Evolutionary conservation across 805 yeast species (phyloP).

Genomic region (Schwanniomyces occidentalis): DNA sequence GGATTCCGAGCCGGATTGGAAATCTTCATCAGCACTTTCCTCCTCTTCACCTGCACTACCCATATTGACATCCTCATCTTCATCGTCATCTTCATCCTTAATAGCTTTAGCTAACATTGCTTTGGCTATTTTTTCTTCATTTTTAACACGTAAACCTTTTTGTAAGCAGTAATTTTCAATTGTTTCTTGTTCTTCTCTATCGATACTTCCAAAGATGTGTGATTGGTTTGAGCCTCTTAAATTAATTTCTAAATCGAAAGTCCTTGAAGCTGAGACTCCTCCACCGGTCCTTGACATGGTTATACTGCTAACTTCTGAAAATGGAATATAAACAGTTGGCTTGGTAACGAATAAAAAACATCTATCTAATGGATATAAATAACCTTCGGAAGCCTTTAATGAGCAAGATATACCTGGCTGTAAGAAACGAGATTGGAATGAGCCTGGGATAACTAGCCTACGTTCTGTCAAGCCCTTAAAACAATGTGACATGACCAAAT

Average conservation of each 20-base stretch:
- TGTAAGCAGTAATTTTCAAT: conserved; percentile 75
- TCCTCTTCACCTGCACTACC: conserved; percentile 75
- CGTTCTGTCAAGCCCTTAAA: conserved; percentile 88
- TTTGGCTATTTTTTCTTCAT: conserved; percentile 88
- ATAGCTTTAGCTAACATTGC: conserved; percentile 76
- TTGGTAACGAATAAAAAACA: conserved; percentile 89
- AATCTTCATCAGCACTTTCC: conserved; percentile 86
- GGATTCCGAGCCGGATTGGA: conserved; percentile 59
- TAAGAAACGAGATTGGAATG: conserved; percentile 70
- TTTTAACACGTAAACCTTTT: conserved; percentile 77
- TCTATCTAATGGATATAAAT: conserved; percentile 88
- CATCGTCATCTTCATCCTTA: conserved; percentile 55
- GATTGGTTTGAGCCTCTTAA: conserved; percentile 63
- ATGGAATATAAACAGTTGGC: conserved; percentile 90
- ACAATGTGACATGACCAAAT: conserved; percentile 82
- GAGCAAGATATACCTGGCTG: conserved; percentile 91
- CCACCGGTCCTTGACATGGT: conserved; percentile 86
- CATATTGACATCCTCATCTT: conserved; percentile 48
- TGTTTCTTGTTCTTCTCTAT: conserved; percentile 81
- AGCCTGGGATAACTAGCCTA: conserved; percentile 81
- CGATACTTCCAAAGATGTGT: conserved; percentile 85
- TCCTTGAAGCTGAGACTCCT: conserved; percentile 74
- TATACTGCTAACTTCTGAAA: conserved; percentile 71
- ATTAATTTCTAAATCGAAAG: conserved; percentile 86
- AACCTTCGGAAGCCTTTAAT: conserved; percentile 92